Evolutionary conservation across 75 land plant genomes (phyloP).

Genomic region (Picea sitchensis): DNA sequence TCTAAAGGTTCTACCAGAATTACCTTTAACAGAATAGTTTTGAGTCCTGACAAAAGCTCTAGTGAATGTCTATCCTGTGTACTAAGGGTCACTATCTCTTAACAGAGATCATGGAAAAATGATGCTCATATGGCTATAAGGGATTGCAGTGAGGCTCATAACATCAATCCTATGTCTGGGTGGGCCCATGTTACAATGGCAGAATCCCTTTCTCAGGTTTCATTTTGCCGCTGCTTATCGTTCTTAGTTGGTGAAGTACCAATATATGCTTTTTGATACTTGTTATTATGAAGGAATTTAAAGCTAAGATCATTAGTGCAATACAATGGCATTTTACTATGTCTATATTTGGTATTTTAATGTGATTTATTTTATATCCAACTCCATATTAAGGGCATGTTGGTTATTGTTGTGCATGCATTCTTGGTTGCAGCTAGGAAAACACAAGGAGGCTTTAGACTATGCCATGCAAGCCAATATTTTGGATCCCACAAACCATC

Average conservation of each 20-base stretch:
- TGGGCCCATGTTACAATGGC: slow-evolving; percentile 74
- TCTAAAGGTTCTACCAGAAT: slow-evolving; percentile 59
- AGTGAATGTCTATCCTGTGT: background rate
- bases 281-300: background rate
- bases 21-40: background rate
- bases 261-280: background rate
- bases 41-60: background rate
- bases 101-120: slow-evolving; percentile 95
- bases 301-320: background rate
- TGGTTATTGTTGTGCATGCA: background rate
- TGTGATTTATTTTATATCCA: slow-evolving; percentile 4
- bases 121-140: slow-evolving; percentile 96
- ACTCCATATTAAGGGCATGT: background rate
- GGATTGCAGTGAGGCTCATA: slow-evolving; percentile 82
- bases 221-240: background rate
- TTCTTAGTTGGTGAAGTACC: slow-evolving; percentile 6
- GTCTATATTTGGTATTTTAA: background rate
- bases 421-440: slow-evolving; percentile 60
- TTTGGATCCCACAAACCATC: slow-evolving; percentile 60
- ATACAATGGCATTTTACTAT: too few relatives aligned
- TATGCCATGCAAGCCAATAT: slow-evolving; percentile 66
- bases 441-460: slow-evolving; percentile 80
- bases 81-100: background rate
- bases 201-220: slow-evolving; percentile 87
- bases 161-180: slow-evolving; percentile 58